Conservation (phyloP, 1,139 yeast genomes). For the Yarrowia galli region DNA sequence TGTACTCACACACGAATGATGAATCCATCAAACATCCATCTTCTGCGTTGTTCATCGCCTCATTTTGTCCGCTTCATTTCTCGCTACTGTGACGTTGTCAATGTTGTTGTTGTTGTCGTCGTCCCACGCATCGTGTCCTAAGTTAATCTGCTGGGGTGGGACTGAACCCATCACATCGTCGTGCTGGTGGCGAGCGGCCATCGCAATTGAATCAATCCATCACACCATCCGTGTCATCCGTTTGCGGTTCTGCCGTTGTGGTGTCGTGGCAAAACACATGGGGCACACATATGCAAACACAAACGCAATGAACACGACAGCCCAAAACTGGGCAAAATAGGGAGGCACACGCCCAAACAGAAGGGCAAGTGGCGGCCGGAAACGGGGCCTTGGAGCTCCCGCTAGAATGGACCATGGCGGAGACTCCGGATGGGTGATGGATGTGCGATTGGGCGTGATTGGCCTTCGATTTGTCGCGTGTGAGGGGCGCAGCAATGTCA, state of each 20-base stretch:
- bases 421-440: slow-evolving; percentile 13
- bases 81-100: not conserved
- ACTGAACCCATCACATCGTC: not conserved
- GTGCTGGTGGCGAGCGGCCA: slow-evolving; percentile 16
- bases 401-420: not conserved
- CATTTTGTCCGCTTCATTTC: not conserved
- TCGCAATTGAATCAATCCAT: slow-evolving; percentile 36
- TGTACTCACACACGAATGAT: slow-evolving; percentile 22
- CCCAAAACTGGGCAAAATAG: slow-evolving; percentile 26
- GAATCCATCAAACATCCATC: not conserved
- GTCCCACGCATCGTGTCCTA: not conserved
- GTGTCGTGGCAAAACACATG: slow-evolving; percentile 38
- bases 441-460: slow-evolving; percentile 25
- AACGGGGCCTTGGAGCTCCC: too few relatives aligned
- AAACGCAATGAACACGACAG: slow-evolving; percentile 36
- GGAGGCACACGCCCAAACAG: slow-evolving; percentile 16
- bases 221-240: slow-evolving; percentile 12
- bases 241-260: slow-evolving; percentile 23
- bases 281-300: slow-evolving; percentile 38
- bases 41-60: not conserved
- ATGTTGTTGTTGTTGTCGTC: not conserved
- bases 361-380: slow-evolving; percentile 1
- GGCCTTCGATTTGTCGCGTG: slow-evolving; percentile 33
- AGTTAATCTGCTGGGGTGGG: not conserved
- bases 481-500: slow-evolving; percentile 39